Percentiles rank a stretch among this genome's conserved stretches.
phyloP scores from a whole-genome alignment of 495 filamentous ascomycete species.

The Annulohypoxylon nitens region DNA sequence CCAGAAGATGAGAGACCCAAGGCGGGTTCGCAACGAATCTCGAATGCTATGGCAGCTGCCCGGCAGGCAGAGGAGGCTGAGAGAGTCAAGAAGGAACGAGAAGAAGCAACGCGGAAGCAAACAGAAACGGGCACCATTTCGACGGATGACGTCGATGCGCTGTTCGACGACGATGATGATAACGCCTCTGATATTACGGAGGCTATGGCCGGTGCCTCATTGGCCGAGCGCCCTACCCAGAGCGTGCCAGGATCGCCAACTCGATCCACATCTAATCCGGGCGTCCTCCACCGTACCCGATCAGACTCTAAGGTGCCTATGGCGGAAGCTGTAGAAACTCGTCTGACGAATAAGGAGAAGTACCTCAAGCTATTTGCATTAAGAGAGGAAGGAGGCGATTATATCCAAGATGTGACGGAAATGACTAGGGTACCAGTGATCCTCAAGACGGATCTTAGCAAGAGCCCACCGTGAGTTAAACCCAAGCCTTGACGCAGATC shows the following conservation, averaged over 20 bases:
- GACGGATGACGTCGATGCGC: constrained; percentile 87
- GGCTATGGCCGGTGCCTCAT: constrained; percentile 85
- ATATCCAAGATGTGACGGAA: constrained; percentile 97
- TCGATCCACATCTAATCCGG: constrained; percentile 76
- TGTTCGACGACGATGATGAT: constrained; percentile 95
- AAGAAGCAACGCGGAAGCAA: constrained; percentile 88
- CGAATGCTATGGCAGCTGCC: constrained; percentile 80
- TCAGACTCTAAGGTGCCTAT: constrained; percentile 92
- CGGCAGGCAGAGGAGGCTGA: constrained; percentile 84
- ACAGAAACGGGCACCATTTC: constrained; percentile 94
- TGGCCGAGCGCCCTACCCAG: constrained; percentile 89
- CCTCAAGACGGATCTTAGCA: constrained; percentile 96
- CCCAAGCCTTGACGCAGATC: constrained; percentile 4
- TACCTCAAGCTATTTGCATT: constrained; percentile 91
- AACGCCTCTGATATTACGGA: constrained; percentile 87
- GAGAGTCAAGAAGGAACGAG: constrained; percentile 81
- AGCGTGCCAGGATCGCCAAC: constrained; percentile 95
- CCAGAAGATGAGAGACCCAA: constrained; percentile 97
- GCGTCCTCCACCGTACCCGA: constrained; percentile 85
- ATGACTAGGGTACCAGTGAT: constrained; percentile 97
- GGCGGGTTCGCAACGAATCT: constrained; percentile 74
- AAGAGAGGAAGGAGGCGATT: constrained; percentile 91
- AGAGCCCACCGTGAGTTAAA: constrained; percentile 96
- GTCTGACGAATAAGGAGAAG: constrained; percentile 93
- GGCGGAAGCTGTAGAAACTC: constrained; percentile 76